Evolutionary conservation across 148 eudicot species (phyloP).

Genomic region (Drosera capensis): DNA sequence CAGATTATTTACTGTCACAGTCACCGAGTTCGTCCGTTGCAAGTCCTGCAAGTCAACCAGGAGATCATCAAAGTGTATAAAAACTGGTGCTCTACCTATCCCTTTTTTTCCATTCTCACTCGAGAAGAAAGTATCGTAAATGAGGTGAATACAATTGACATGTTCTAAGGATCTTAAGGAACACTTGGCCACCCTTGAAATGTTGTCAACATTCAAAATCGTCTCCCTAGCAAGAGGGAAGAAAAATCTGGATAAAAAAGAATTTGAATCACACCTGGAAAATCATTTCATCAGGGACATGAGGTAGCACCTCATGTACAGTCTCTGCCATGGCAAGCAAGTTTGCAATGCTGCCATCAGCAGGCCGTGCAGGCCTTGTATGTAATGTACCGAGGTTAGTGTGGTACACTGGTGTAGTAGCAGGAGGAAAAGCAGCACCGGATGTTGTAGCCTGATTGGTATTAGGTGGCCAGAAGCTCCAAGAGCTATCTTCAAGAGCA

Average conservation of each 20-base stretch:
- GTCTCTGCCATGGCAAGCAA: constrained; percentile 94
- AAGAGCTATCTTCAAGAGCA: constrained; percentile 75
- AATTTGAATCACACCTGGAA: constrained; percentile 46
- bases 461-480: constrained; percentile 75
- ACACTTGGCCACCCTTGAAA: too few relatives aligned
- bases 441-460: constrained; percentile 73
- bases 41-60: constrained; percentile 72
- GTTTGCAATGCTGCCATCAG: constrained; percentile 46
- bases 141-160: too few relatives aligned
- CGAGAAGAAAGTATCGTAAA: too few relatives aligned
- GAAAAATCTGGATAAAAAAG: neutral
- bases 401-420: constrained; percentile 25
- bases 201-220: too few relatives aligned
- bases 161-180: too few relatives aligned
- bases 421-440: constrained; percentile 26
- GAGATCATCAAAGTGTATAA: too few relatives aligned
- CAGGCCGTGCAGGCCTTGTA: constrained; percentile 36
- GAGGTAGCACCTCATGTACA: constrained; percentile 94
- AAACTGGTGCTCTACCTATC: too few relatives aligned
- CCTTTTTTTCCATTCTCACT: too few relatives aligned
- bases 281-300: constrained; percentile 81
- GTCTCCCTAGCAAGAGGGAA: too few relatives aligned
- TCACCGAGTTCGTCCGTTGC: constrained; percentile 77
- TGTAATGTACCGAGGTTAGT: constrained; percentile 28
- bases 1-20: constrained; percentile 92